Evolutionary conservation across 352 stramenopile genomes (phyloP).

Genomic region (Blastocystis sp.): DNA sequence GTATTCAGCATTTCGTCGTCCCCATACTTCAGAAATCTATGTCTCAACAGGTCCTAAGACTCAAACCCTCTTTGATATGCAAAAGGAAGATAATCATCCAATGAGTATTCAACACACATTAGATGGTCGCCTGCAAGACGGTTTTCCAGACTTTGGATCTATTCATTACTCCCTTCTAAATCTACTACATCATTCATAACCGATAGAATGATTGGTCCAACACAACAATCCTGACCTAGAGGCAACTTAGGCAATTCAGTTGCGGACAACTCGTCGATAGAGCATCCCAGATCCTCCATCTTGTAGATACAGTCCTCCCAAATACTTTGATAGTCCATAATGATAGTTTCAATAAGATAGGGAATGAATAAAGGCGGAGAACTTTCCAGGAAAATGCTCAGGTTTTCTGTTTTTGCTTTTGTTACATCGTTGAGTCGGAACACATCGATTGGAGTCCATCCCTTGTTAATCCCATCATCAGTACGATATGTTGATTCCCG

Average conservation of each 20-base stretch:
- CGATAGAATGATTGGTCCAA: neutral
- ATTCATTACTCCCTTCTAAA: neutral
- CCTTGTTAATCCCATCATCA: too few relatives aligned
- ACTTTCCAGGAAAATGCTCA: neutral
- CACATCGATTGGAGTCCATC: too few relatives aligned
- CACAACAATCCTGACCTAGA: neutral
- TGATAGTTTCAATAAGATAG: neutral
- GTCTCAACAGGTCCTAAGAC: neutral
- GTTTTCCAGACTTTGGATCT: slow-evolving; percentile 38
- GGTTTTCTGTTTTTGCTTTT: neutral
- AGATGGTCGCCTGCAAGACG: neutral
- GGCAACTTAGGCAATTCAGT: neutral
- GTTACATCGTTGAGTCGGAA: too few relatives aligned
- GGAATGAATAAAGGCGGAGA: neutral
- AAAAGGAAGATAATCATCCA: slow-evolving; percentile 31
- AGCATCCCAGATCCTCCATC: slow-evolving; percentile 20
- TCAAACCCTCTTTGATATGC: slow-evolving; percentile 45
- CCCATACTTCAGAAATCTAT: slow-evolving; percentile 21
- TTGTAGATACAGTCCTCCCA: slow-evolving; percentile 60
- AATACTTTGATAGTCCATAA: slow-evolving; percentile 15
- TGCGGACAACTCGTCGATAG: slow-evolving; percentile 11
- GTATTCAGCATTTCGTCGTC: slow-evolving; percentile 5
- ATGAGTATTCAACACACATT: neutral
- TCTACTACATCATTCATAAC: slow-evolving; percentile 8
- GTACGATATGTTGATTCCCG: neutral